These are phyloP conservation scores for Chalaropsis ovoidea DNA, from an alignment of 2,329 filamentous ascomycete species.

Conservation along the genomic window DNA sequence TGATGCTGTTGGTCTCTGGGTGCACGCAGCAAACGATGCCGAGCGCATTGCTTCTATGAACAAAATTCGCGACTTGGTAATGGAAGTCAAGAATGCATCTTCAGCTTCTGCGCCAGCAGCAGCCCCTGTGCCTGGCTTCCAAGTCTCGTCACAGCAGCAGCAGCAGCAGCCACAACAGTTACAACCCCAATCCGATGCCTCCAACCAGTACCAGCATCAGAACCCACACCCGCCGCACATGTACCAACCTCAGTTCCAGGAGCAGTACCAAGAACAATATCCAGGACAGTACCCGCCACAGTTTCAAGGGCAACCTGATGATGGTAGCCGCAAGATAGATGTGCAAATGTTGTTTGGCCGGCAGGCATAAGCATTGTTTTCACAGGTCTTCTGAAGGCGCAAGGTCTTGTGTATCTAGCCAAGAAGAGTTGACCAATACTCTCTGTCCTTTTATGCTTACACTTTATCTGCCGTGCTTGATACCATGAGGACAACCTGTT, in stretches of 20 bases:
- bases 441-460: too few species aligned
- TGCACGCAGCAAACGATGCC: conserved; percentile 42
- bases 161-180: conserved; percentile 11
- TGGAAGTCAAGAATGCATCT: conserved; percentile 27
- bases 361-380: neutral
- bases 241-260: conserved; percentile 3
- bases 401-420: neutral
- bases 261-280: conserved; percentile 9
- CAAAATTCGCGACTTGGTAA: conserved; percentile 39
- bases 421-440: neutral
- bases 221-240: conserved; percentile 8
- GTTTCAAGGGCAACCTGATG: conserved; percentile 2
- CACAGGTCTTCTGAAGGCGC: neutral
- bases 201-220: conserved; percentile 9
- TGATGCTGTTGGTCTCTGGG: conserved; percentile 45
- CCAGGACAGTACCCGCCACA: neutral
- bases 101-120: neutral
- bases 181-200: neutral
- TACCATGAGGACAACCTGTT: neutral
- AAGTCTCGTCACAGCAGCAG: neutral
- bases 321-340: conserved; percentile 1
- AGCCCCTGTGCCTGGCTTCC: neutral
- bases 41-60: conserved; percentile 37
- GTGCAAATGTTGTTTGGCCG: conserved; percentile 9
- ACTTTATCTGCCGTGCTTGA: too few species aligned